Percentiles rank a stretch among this genome's conserved stretches.
Evolutionary conservation across 2,329 filamentous ascomycete genomes (phyloP).

Genomic region (Microdochium bolleyi): DNA sequence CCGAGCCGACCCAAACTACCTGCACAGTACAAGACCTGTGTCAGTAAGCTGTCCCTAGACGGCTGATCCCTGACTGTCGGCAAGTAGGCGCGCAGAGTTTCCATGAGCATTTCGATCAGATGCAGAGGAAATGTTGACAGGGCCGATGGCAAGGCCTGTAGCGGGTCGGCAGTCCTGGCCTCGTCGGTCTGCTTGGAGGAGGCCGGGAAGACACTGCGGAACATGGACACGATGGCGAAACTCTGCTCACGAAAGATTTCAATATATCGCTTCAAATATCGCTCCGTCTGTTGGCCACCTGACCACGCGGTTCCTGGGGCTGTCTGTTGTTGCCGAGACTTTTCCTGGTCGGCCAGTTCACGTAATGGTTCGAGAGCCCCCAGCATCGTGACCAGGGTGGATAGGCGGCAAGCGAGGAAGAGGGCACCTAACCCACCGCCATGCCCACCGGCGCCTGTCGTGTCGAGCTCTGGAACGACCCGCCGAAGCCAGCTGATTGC

Average conservation of each 20-base stretch:
- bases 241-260: slow-evolving; percentile 97
- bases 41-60: slow-evolving; percentile 77
- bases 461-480: slow-evolving; percentile 71
- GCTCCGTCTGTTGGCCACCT: slow-evolving; percentile 84
- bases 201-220: slow-evolving; percentile 75
- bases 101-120: slow-evolving; percentile 71
- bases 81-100: slow-evolving; percentile 68
- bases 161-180: slow-evolving; percentile 13
- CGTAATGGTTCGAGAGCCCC: slow-evolving; percentile 77
- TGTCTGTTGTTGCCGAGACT: slow-evolving; percentile 33
- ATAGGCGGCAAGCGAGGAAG: slow-evolving; percentile 79
- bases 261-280: slow-evolving; percentile 90
- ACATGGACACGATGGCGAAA: slow-evolving; percentile 92
- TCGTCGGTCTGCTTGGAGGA: slow-evolving; percentile 7
- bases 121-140: slow-evolving; percentile 79
- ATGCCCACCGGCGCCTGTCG: slow-evolving; percentile 23
- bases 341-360: slow-evolving; percentile 86
- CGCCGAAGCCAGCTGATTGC: slow-evolving; percentile 87
- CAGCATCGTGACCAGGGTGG: slow-evolving; percentile 71
- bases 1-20: slow-evolving; percentile 84
- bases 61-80: slow-evolving; percentile 74
- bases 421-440: slow-evolving; percentile 70
- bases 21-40: slow-evolving; percentile 88
- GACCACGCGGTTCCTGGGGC: slow-evolving; percentile 41
- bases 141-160: slow-evolving; percentile 63